Evolutionary conservation across 1,139 yeast species (phyloP).

Genomic region (Nematodospora anomalae): DNA sequence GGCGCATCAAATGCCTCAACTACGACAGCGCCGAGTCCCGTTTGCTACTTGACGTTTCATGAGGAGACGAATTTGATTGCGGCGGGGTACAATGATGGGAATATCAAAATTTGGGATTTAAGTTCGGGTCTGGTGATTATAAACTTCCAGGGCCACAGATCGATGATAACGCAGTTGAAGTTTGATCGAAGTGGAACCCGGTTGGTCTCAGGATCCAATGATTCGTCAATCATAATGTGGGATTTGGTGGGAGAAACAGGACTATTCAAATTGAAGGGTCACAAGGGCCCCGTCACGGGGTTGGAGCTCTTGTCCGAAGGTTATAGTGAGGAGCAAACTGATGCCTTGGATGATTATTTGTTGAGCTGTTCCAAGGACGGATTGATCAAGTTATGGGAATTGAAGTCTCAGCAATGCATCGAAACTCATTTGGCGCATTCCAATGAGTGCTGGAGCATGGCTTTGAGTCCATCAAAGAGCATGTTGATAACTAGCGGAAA

Average conservation of each 20-base stretch:
- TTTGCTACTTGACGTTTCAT: constrained; percentile 60
- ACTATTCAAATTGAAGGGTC: constrained; percentile 80
- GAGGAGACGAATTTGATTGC: constrained; percentile 69
- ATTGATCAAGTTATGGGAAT: constrained; percentile 87
- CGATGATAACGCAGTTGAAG: constrained; percentile 63
- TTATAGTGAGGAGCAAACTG: constrained; percentile 34
- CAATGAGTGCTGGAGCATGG: constrained; percentile 90
- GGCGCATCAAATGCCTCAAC: constrained; percentile 72
- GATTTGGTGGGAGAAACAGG: constrained; percentile 94
- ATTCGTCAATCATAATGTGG: constrained; percentile 85
- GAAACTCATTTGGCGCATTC: constrained; percentile 95
- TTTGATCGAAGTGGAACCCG: constrained; percentile 86
- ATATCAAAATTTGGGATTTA: constrained; percentile 89
- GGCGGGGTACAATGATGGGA: constrained; percentile 87
- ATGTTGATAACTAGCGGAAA: constrained; percentile 70
- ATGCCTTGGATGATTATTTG: constrained; percentile 67
- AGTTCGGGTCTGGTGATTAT: constrained; percentile 75
- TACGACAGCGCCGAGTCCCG: constrained; percentile 60
- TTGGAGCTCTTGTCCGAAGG: constrained; percentile 46
- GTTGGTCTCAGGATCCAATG: constrained; percentile 82
- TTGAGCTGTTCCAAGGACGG: constrained; percentile 87
- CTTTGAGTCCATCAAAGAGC: constrained; percentile 38
- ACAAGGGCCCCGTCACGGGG: constrained; percentile 86
- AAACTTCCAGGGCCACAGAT: constrained; percentile 83
- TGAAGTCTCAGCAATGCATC: constrained; percentile 82